Evolutionary conservation across 805 yeast species (phyloP), one percentile per base, ranked within the genome.

Genomic region (Spathaspora hagerdaliae): DNA sequence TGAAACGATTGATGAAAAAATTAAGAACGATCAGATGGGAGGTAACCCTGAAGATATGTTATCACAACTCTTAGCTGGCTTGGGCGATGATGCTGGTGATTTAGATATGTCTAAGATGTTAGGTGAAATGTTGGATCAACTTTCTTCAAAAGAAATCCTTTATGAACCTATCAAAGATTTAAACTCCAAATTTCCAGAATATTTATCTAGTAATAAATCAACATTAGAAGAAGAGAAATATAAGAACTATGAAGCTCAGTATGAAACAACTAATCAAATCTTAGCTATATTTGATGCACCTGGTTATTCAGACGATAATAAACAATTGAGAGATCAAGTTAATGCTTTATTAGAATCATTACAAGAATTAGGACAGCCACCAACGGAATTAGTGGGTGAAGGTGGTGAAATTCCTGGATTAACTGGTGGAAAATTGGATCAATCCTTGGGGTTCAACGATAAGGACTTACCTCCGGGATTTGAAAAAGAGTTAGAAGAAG

Each of bases 91-190:
- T 2, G 70, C 59, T 11, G 73, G 64, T 12, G 78, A 75, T 48
- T 65, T 85, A 51, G 90, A 85, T 57, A 76, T 83, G 64, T 71
- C 83, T 26, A 78, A 79, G 48, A 65, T 88, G 40, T 66, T 88
- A 49, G 76, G 74, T 14, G 88, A 86, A 33, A 82, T 92, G 81
- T 72, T 92, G 56, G 83, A 81, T 50, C 92, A 90, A 59, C 75
- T 92, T 61, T 79, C 94, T 7, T 81, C 94, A 5, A 92, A 90
- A 58, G 91, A 84, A 46, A 86, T 91, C 15, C 73, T 92, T 34
- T 91, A 87, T 59, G 96, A 85, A 54, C 97, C 98, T 2, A 75
- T 92, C 66, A 85, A 83, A 57, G 96, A 89, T 49, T 74, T 91
- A 60, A 79, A 83, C 51, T 66, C 71, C 10, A 87, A 87, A 58